Conservation (phyloP, 352 stramenopile genomes). For the Globisporangium carolinianum region DNA sequence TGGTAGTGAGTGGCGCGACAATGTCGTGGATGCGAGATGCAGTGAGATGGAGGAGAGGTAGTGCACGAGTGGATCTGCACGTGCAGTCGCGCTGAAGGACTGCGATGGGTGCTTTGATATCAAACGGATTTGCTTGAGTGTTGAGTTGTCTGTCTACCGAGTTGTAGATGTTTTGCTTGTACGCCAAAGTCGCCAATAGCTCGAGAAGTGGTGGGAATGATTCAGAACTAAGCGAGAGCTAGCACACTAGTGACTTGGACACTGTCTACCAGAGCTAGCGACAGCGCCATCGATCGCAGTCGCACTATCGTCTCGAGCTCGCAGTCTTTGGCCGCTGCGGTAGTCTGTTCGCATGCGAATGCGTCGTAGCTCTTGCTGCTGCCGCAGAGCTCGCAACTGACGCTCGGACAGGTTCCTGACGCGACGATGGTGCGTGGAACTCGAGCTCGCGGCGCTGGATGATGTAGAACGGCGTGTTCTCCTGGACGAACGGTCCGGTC, state of each 20-base stretch:
- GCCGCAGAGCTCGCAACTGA: neutral
- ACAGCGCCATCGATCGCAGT: too few relatives aligned
- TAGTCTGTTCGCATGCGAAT: neutral
- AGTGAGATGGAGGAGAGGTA: neutral
- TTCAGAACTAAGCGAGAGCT: neutral
- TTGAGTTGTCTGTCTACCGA: too few relatives aligned
- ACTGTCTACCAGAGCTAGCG: neutral
- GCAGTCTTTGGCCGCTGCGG: constrained; percentile 8
- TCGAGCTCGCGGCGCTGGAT: constrained; percentile 48
- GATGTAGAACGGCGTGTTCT: constrained; percentile 50
- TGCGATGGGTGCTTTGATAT: too few relatives aligned
- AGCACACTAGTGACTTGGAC: neutral
- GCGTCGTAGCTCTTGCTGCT: neutral
- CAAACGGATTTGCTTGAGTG: too few relatives aligned
- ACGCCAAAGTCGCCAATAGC: too few relatives aligned
- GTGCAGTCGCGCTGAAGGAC: too few relatives aligned
- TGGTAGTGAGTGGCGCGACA: neutral
- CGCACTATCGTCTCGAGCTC: constrained; percentile 1
- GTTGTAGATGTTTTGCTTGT: too few relatives aligned
- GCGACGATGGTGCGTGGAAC: neutral
- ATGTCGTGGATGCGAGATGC: too few relatives aligned
- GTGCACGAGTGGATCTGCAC: too few relatives aligned
- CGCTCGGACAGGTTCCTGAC: neutral
- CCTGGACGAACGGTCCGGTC: constrained; percentile 35
- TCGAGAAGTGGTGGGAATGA: neutral